A percentile compares a stretch with the other conserved stretches of the same genome.
phyloP scores from a whole-genome alignment of 2,329 filamentous ascomycete species.

The Lojkania enalia region DNA sequence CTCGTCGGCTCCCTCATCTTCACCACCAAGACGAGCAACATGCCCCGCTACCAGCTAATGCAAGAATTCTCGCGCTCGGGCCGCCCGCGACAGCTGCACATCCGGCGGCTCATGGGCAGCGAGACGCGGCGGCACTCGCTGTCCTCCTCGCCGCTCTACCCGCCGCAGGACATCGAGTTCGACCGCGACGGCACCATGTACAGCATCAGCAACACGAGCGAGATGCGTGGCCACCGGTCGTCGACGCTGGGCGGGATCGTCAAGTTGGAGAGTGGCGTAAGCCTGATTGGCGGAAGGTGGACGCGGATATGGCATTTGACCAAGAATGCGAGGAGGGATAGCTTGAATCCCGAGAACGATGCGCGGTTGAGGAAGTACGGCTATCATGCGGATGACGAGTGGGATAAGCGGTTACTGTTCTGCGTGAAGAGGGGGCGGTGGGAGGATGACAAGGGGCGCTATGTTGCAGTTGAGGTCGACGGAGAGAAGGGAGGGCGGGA shows the following conservation, averaged over 20 bases:
- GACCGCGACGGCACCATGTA: slow-evolving; percentile 22
- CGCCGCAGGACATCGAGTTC: slow-evolving; percentile 15
- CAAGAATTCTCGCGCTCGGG: slow-evolving; percentile 16
- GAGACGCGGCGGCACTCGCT: slow-evolving; percentile 21
- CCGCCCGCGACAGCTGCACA: slow-evolving; percentile 16
- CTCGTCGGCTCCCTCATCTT: slow-evolving; percentile 24
- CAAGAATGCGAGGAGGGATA: slow-evolving; percentile 17
- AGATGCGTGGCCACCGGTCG: slow-evolving; percentile 23
- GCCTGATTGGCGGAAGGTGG: slow-evolving; percentile 19
- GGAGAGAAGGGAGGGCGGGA: too few relatives aligned
- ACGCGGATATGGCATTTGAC: slow-evolving; percentile 25
- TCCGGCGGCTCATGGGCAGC: slow-evolving; percentile 21
- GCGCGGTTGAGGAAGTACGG: slow-evolving; percentile 23
- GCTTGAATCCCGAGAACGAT: slow-evolving; percentile 22
- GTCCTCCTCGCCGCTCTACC: slow-evolving; percentile 7
- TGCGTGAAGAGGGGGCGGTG: slow-evolving; percentile 20
- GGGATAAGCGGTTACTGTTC: slow-evolving; percentile 27
- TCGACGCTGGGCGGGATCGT: slow-evolving; percentile 20
- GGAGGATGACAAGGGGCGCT: slow-evolving; percentile 22
- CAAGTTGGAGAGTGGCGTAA: slow-evolving; percentile 18
- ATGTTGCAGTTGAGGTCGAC: slow-evolving; percentile 17
- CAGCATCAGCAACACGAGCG: slow-evolving; percentile 4
- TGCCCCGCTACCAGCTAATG: slow-evolving; percentile 29
- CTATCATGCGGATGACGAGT: slow-evolving; percentile 24
- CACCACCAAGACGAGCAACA: slow-evolving; percentile 17